Evolutionary conservation across 2,329 filamentous ascomycete species (phyloP), one percentile per base, ranked within the genome.

Genomic region (Lasiodiplodia sp.): DNA sequence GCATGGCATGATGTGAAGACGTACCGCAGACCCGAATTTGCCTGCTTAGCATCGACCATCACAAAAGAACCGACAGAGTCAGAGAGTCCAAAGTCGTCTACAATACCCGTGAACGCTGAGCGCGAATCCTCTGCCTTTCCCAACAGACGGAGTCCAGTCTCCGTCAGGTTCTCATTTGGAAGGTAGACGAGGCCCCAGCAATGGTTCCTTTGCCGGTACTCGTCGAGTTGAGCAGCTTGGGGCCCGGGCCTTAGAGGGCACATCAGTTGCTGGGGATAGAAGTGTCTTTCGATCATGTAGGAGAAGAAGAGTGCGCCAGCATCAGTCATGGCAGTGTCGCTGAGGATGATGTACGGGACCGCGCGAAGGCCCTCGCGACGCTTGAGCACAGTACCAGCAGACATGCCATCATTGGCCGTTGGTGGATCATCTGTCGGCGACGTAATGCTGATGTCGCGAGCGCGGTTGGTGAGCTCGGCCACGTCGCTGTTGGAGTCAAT

Each of bases 261-360:
- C 40, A 78, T 73, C 18, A 82, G 75, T 66, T 80, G 76, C 44
- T 71, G 74, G 0, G 81, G 81, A 64, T 73, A 78, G 71, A 78
- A 75, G 70, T 83, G 81, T 38, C 77, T 72, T 53, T 76, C 75
- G 21, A 83, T 66, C 6, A 82, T 65, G 70, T 80, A 80, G 1
- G 81, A 82, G 14, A 82, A 75, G 73, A 78, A 80, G 28, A 82
- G 71, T 1, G 79, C 81, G 16, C 78, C 80, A 21, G 75, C 71
- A 68, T 81, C 80, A 18, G 72, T 73, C 68, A 83, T 73, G 2
- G 72, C 73, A 14, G 75, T 75, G 47, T 81, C 71, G 34, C 69
- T 72, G 21, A 83, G 71, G 8, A 77, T 75, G 68, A 83, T 74
- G 72, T 80, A 82, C 6, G 81, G 80, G 18, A 82, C 73, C 1